Conservation (phyloP, 345 rosid genomes). For the Melaleuca quinquenervia region DNA sequence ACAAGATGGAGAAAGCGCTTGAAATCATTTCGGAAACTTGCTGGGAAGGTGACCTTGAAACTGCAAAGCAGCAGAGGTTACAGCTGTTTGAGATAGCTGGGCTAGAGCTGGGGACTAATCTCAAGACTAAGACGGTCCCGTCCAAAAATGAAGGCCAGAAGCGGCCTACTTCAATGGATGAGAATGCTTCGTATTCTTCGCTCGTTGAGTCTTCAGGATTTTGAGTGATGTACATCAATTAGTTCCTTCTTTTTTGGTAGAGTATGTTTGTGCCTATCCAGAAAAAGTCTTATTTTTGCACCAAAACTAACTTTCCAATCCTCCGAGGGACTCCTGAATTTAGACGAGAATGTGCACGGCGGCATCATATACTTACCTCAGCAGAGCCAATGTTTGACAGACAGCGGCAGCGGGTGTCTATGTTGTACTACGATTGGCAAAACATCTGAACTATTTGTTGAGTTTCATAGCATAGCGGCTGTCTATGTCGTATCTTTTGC, state of each 20-base stretch:
- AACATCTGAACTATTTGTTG: not conserved
- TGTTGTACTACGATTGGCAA: not conserved
- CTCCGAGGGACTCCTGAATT: not conserved
- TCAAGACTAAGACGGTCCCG: conserved; percentile 8
- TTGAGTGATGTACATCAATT: conserved; percentile 1
- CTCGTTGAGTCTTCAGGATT: conserved; percentile 82
- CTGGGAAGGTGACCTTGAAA: conserved; percentile 72
- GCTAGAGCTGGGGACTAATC: conserved; percentile 20
- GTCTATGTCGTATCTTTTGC: not conserved
- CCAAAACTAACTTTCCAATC: not conserved
- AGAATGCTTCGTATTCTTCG: conserved; percentile 80
- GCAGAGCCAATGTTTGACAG: not conserved
- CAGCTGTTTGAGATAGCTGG: conserved; percentile 55
- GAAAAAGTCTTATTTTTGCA: not conserved
- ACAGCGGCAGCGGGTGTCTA: too few species aligned
- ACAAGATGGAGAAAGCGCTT: conserved; percentile 42
- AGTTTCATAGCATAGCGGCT: not conserved
- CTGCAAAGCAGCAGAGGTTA: conserved; percentile 29
- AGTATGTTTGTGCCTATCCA: not conserved
- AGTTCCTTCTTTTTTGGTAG: not conserved
- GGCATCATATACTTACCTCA: not conserved
- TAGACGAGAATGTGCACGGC: not conserved
- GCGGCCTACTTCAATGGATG: conserved; percentile 30
- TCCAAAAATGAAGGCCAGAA: conserved; percentile 6
- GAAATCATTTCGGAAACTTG: conserved; percentile 56